Conservation (phyloP, 768 basidiomycete species). For the Sistotremastrum niveocremeum region DNA sequence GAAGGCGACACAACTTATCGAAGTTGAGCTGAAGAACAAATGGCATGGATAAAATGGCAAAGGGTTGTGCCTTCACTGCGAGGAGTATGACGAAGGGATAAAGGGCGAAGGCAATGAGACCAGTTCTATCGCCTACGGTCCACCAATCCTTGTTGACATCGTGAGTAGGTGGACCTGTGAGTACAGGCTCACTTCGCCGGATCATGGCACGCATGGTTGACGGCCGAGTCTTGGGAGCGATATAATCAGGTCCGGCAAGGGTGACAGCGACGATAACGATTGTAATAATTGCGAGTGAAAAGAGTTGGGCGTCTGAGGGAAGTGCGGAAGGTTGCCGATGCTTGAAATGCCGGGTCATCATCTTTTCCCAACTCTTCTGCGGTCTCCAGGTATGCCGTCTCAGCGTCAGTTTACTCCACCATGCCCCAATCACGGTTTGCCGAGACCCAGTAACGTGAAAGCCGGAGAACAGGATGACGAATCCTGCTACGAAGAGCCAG, state of each 20-base stretch:
- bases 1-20: slow-evolving; percentile 27
- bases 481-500: slow-evolving; percentile 12
- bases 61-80: slow-evolving; percentile 23
- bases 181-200: slow-evolving; percentile 15
- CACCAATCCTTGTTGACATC: slow-evolving; percentile 23
- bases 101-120: slow-evolving; percentile 25
- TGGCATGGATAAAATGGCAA: slow-evolving; percentile 23
- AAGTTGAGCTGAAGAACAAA: slow-evolving; percentile 22
- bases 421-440: slow-evolving; percentile 10
- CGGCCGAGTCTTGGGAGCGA: slow-evolving; percentile 12
- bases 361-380: not conserved
- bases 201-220: not conserved
- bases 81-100: slow-evolving; percentile 24
- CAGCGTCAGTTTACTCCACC: slow-evolving; percentile 11
- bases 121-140: slow-evolving; percentile 23
- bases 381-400: slow-evolving; percentile 6
- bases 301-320: slow-evolving; percentile 21
- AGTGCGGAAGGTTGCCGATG: slow-evolving; percentile 2
- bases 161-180: slow-evolving; percentile 14
- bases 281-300: slow-evolving; percentile 16
- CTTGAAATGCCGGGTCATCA: slow-evolving; percentile 7
- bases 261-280: slow-evolving; percentile 15
- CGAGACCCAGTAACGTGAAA: slow-evolving; percentile 6
- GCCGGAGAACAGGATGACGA: slow-evolving; percentile 3
- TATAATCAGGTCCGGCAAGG: slow-evolving; percentile 27